Percentiles rank a stretch among this genome's conserved stretches.
Conservation (phyloP, 352 stramenopile species). For the Phytophthora ohioensis region DNA sequence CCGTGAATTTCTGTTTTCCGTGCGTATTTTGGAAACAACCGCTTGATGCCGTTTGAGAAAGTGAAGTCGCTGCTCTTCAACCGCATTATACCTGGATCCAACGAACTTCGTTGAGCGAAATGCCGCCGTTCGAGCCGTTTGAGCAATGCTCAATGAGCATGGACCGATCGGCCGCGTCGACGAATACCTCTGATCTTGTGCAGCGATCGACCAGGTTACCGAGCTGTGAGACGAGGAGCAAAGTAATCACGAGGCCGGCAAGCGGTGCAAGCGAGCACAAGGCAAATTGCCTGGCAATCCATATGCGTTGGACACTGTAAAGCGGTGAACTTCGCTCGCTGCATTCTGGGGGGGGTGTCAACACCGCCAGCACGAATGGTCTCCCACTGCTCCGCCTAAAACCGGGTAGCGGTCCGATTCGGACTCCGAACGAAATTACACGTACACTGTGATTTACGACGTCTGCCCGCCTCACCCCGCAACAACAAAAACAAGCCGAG, state of each 20-base stretch:
- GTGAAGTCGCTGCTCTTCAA: no score
- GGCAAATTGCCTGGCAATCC: no score
- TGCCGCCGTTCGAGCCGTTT: background rate
- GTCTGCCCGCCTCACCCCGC: conserved; percentile 18
- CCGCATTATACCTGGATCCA: no score
- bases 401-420: background rate
- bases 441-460: background rate
- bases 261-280: no score
- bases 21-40: no score
- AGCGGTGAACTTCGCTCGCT: background rate
- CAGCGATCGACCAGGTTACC: conserved; percentile 5
- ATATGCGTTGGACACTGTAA: background rate
- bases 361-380: background rate
- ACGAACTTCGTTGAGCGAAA: background rate
- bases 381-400: background rate
- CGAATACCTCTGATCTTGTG: background rate
- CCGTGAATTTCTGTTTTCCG: no score
- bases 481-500: conserved; percentile 21
- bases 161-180: background rate
- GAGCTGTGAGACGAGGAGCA: conserved; percentile 12
- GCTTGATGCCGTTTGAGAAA: no score
- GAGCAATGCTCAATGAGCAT: background rate
- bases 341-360: conserved; percentile 6
- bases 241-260: conserved; percentile 1
- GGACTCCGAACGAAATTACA: conserved; percentile 1